Percentiles rank a stretch among this genome's conserved stretches.
phyloP scores from a whole-genome alignment of 1,139 yeast species.

The Diutina pseudorugosa region DNA sequence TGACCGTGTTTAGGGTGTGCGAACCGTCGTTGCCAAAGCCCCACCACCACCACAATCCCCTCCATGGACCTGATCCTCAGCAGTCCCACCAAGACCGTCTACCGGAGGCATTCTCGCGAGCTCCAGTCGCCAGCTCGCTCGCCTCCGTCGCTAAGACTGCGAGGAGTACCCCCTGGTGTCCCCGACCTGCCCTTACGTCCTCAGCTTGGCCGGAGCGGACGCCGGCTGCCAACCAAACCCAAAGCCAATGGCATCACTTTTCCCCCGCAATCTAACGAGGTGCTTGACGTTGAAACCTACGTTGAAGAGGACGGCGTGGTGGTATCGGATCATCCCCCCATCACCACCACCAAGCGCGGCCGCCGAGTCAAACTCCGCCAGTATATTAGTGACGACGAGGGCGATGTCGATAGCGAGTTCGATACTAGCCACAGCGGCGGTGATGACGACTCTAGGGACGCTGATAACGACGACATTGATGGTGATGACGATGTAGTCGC shows the following conservation, averaged over 20 bases:
- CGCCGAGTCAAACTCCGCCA: conserved; percentile 4
- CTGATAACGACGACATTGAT: background rate
- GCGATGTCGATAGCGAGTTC: background rate
- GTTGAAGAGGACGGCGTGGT: background rate
- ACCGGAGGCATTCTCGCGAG: background rate
- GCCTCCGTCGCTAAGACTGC: background rate
- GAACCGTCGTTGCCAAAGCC: too few species aligned
- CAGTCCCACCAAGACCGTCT: background rate
- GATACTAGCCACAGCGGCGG: conserved; percentile 4
- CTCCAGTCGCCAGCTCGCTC: background rate
- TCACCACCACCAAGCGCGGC: conserved; percentile 3
- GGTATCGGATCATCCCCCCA: too few species aligned
- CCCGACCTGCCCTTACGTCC: background rate
- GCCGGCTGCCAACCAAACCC: background rate
- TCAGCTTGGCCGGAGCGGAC: background rate
- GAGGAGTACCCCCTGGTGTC: background rate
- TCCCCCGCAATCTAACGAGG: too few species aligned
- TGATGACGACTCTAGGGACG: conserved; percentile 6
- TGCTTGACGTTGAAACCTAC: background rate
- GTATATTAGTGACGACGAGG: background rate
- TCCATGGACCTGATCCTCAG: background rate
- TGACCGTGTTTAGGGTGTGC: too few species aligned
- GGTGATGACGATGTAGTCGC: background rate
- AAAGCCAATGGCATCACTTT: background rate
- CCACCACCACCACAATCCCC: too few species aligned